phyloP scores from a whole-genome alignment of 176 grass and related monocot species.

The Paspalum vaginatum region DNA sequence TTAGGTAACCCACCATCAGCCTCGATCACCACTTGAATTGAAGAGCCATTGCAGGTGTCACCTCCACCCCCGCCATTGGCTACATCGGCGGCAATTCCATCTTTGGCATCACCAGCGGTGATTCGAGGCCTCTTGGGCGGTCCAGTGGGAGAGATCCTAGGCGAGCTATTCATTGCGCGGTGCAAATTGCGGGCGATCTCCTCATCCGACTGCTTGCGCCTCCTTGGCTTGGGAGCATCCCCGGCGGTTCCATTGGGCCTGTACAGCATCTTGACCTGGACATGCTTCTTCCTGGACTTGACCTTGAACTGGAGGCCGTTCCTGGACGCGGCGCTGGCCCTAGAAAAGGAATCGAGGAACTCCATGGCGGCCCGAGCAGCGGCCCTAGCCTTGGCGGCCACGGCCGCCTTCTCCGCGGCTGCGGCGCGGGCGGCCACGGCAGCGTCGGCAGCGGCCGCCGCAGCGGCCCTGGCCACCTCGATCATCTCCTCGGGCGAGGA shows the following conservation, averaged over 20 bases:
- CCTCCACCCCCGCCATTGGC: neutral
- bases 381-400: conserved; percentile 70
- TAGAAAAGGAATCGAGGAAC: conserved; percentile 73
- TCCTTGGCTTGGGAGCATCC: conserved; percentile 30
- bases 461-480: conserved; percentile 56
- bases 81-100: conserved; percentile 7
- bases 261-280: conserved; percentile 71
- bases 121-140: conserved; percentile 38
- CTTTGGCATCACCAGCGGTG: neutral
- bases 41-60: conserved; percentile 47
- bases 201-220: conserved; percentile 55
- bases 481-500: conserved; percentile 68
- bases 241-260: conserved; percentile 48
- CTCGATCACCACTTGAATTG: neutral
- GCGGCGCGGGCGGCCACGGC: conserved; percentile 59
- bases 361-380: conserved; percentile 78
- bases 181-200: conserved; percentile 64
- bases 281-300: conserved; percentile 73
- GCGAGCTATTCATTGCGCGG: conserved; percentile 67
- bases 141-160: conserved; percentile 55
- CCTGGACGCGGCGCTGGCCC: conserved; percentile 37
- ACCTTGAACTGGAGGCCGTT: conserved; percentile 58
- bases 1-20: conserved; percentile 25
- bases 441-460: conserved; percentile 50
- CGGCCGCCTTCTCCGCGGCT: conserved; percentile 68